These are phyloP conservation scores for Trametes cingulata DNA, from an alignment of 768 basidiomycete genomes.

Conservation along the genomic window DNA sequence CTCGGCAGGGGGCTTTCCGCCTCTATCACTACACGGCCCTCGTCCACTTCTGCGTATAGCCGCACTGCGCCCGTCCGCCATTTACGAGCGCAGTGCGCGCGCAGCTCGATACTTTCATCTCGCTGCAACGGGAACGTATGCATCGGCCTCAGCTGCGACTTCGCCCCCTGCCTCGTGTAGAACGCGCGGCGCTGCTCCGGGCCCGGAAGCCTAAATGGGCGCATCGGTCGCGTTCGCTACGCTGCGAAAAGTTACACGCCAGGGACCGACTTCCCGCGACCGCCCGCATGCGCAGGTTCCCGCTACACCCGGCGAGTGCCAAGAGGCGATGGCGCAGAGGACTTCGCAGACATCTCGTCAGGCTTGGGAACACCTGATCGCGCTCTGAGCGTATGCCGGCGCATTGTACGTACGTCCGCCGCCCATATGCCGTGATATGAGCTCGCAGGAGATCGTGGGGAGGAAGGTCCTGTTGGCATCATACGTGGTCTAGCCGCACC, in stretches of 20 bases:
- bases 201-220: slow-evolving; percentile 2
- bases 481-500: too few relatives aligned
- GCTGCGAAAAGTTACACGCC: not conserved
- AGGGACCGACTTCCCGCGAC: not conserved
- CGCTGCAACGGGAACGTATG: not conserved
- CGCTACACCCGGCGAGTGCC: not conserved
- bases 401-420: not conserved
- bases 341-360: not conserved
- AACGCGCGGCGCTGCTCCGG: not conserved
- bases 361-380: not conserved
- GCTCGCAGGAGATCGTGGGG: not conserved
- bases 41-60: not conserved
- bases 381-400: not conserved
- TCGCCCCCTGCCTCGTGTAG: not conserved
- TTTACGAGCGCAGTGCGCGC: not conserved
- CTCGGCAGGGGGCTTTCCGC: not conserved
- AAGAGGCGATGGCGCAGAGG: not conserved
- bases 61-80: not conserved
- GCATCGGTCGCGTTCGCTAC: not conserved
- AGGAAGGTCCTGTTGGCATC: too few relatives aligned
- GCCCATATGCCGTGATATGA: not conserved
- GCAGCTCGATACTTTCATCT: not conserved
- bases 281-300: slow-evolving; percentile 6
- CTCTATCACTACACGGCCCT: not conserved
- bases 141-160: not conserved